These are phyloP conservation scores for Parasitella parasitica DNA, from an alignment of 371 early-diverging fungal genomes.

Conservation along the genomic window DNA sequence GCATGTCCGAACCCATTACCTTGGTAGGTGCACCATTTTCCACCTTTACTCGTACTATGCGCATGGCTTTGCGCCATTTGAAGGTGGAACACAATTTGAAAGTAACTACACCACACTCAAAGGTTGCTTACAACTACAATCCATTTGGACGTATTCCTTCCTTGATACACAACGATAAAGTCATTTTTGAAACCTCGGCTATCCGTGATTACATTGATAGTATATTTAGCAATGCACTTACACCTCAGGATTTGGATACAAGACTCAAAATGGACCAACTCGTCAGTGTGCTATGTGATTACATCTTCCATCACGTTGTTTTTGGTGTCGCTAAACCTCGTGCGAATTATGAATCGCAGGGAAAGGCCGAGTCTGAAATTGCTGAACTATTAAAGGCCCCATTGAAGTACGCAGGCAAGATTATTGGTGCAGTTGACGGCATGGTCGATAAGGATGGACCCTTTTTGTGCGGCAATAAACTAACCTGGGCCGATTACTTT, in stretches of 20 bases:
- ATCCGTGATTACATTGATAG: constrained; percentile 35
- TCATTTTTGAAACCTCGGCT: constrained; percentile 28
- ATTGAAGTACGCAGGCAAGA: constrained; percentile 8
- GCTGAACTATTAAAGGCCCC: neutral
- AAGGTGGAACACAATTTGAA: constrained; percentile 20
- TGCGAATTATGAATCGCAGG: constrained; percentile 15
- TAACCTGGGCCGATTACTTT: constrained; percentile 46
- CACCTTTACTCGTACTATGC: constrained; percentile 38
- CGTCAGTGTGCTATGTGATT: constrained; percentile 32
- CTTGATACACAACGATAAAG: constrained; percentile 14
- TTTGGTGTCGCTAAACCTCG: constrained; percentile 30
- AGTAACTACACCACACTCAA: constrained; percentile 19
- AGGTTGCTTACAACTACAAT: constrained; percentile 32
- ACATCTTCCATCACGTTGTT: constrained; percentile 31
- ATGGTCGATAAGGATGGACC: constrained; percentile 1
- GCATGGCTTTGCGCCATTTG: constrained; percentile 31
- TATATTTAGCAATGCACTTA: constrained; percentile 1
- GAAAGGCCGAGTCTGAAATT: constrained; percentile 23
- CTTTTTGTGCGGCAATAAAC: constrained; percentile 24
- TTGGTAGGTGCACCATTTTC: constrained; percentile 36
- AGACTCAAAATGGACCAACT: constrained; percentile 23
- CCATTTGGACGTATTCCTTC: constrained; percentile 44
- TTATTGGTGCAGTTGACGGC: constrained; percentile 8
- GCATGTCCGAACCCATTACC: neutral
- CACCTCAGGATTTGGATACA: constrained; percentile 21